Conservation (phyloP, 441 rosid species). For the Euphorbia schlechtendalii region DNA sequence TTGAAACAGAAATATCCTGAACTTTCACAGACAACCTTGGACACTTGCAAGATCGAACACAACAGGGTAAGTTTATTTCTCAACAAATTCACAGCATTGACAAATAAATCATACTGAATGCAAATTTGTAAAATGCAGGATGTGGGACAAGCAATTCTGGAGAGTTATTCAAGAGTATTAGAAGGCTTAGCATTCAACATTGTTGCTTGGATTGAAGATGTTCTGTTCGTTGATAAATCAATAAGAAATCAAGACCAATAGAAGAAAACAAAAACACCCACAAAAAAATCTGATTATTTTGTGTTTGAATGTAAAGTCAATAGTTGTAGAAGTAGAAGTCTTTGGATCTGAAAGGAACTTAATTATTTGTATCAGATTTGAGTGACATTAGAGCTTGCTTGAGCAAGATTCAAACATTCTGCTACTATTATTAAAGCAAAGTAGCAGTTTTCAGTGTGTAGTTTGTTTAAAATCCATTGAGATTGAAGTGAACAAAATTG, state of each 20-base stretch:
- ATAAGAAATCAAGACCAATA: constrained; percentile 37
- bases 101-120: not conserved
- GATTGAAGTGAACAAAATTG: no score
- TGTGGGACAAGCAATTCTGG: constrained; percentile 83
- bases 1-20: constrained; percentile 86
- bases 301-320: not conserved
- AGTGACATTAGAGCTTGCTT: not conserved
- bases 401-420: not conserved
- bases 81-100: not conserved
- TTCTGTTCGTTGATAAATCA: constrained; percentile 64
- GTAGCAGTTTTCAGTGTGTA: not conserved
- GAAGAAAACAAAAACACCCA: not conserved
- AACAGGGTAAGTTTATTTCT: constrained; percentile 48
- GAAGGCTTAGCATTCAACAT: constrained; percentile 94
- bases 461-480: not conserved
- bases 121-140: constrained; percentile 46
- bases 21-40: constrained; percentile 86
- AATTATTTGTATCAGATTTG: not conserved
- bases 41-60: constrained; percentile 89
- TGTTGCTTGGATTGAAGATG: constrained; percentile 97
- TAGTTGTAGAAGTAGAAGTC: not conserved
- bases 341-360: constrained; percentile 5
- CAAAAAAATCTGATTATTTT: not conserved
- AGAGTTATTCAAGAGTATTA: constrained; percentile 88
- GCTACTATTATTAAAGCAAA: not conserved